Base-by-base conservation (phyloP, 768 basidiomycete genomes). In the Tylopilus sp. region DNA sequence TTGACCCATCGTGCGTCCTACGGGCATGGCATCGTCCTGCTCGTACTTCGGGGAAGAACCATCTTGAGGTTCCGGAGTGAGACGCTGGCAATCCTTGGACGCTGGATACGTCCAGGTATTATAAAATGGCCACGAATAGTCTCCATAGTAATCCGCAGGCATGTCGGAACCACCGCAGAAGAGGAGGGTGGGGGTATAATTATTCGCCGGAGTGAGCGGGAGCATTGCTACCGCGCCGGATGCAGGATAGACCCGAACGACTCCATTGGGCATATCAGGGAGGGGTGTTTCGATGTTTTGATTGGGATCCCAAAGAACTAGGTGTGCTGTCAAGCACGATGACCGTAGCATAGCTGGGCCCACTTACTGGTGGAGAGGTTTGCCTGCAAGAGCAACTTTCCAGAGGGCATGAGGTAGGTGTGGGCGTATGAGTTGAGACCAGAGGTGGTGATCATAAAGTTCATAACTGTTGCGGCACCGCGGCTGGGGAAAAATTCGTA, bases 81-180 rank as follows among this genome's bases (percentile, higher is more conserved):
- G 85, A 25, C 87, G 78, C 52, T 89, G 88, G 67, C 88, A 91
- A 62, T 88, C 86, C 15, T 66, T 57, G 3, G 86, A 87, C 1
- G 88, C 79, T 1, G 85, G 85, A 56, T 81, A 77, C 2, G 78
- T 70, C 82, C 81, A 90, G 1, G 88, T 89, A 69, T 92, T 80
- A 66, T 82, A 81, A 54, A 73, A 78, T 6, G 91, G 88, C 66
- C 71, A 80, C 3, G 82, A 75, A 62, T 91, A 93, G 68, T 91
- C 79, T 44, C 91, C 91, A 73, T 84, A 95, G 40, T 73, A 74
- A 8, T 75, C 73, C 15, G 82, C 84, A 3, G 83, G 74, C 79
- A 95, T 86, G 65, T 87, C 77, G 9, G 82, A 80, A 23, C 95
- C 95, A 44, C 95, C 95, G 57, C 95, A 98, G 71, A 98, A 95